These are phyloP conservation scores for Coniochaeta sp. DNA, from an alignment of 2,329 filamentous ascomycete genomes.

Conservation along the genomic window DNA sequence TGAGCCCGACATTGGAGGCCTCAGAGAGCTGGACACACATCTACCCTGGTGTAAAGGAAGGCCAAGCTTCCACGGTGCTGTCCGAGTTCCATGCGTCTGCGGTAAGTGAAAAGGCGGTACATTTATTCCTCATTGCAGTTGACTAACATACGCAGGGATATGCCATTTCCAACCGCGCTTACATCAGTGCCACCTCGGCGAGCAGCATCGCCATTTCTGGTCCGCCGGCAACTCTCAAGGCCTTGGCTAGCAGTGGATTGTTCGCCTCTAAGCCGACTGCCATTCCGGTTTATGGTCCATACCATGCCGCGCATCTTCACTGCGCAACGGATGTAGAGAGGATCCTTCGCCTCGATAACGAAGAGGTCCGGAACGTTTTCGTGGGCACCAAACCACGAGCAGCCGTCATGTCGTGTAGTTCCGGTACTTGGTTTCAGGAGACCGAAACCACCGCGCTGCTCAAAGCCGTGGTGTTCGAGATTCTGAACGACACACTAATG, in stretches of 20 bases:
- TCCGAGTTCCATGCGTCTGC: conserved; percentile 50
- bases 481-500: conserved; percentile 40
- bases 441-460: conserved; percentile 33
- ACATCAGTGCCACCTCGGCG: conserved; percentile 44
- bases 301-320: conserved; percentile 49
- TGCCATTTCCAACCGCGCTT: conserved; percentile 37
- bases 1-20: conserved; percentile 28
- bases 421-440: conserved; percentile 33
- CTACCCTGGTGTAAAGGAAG: conserved; percentile 47
- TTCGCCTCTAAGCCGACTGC: conserved; percentile 35
- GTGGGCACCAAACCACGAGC: conserved; percentile 35
- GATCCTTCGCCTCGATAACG: conserved; percentile 36
- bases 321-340: conserved; percentile 31
- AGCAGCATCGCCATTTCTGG: conserved; percentile 47
- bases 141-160: conserved; percentile 23
- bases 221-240: conserved; percentile 39
- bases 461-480: conserved; percentile 35
- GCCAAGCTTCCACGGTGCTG: conserved; percentile 41
- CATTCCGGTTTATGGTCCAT: conserved; percentile 49
- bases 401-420: conserved; percentile 43
- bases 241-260: conserved; percentile 30
- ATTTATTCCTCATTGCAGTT: background rate
- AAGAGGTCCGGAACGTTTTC: conserved; percentile 29
- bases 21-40: conserved; percentile 62
- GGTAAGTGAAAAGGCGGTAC: conserved; percentile 23